Evolutionary conservation across 768 basidiomycete genomes (phyloP), one percentile per base, ranked within the genome.

Genomic region (Lentinus brumalis): DNA sequence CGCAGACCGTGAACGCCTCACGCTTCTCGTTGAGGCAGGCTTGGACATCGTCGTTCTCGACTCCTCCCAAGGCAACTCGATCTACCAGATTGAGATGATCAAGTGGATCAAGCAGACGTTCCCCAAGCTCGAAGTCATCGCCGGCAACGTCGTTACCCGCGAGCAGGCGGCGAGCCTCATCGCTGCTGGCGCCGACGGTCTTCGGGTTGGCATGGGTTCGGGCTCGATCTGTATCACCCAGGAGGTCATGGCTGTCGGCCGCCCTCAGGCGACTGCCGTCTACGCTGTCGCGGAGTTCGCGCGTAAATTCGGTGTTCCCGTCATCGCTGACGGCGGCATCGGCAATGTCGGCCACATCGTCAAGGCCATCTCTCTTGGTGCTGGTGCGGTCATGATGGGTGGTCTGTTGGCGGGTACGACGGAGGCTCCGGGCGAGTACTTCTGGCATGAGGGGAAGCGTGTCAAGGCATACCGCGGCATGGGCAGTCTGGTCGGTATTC

Each of bases 161-260:
- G 96, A 97, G 71, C 97, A 98, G 72, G 96, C 97, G 1, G 97
- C 97, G 15, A 86, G 81, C 26, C 86, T 99, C 61, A 98, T 99
- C 66, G 87, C 83, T 9, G 96, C 94, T 2, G 97, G 97, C 45
- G 97, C 96, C 3, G 97, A 99, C 68, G 96, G 83, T n/a, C 83
- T 98, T 11, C 89, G 94, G 26, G 83, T 99, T 40, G 97, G 97
- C 44, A 99, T 99, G 97, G 97, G 97, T 40, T 92, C 90, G 8
- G 97, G 97, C 9, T 96, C 94, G 5, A 99, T 99, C 71, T 99
- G 97, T 74, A 99, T 99, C 77, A 99, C 97, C 6, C 97, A 99
- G 76, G 97, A 98, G 72, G 91, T 99, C 69, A 98, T 98, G 92
- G 97, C 97, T 10, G 96, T 98, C 53, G 97, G 97, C 14, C 86